Conservation (phyloP, 2,329 filamentous ascomycete genomes). For the Fusarium torulosum region DNA sequence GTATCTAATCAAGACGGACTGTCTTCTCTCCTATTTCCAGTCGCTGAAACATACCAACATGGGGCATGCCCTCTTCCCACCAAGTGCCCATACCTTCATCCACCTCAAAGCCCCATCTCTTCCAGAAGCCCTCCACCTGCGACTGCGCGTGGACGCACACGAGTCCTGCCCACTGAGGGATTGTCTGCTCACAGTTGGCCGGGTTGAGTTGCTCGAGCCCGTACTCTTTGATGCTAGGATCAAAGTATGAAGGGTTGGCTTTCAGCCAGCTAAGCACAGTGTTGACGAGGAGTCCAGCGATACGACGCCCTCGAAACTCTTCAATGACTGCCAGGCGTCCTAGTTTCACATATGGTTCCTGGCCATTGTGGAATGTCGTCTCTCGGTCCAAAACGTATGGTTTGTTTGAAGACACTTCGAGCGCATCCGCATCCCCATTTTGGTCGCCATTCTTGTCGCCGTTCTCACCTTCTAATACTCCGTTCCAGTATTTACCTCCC, state of each 20-base stretch:
- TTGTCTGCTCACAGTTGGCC: slow-evolving; percentile 52
- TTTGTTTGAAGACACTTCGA: slow-evolving; percentile 10
- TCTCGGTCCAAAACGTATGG: slow-evolving; percentile 55
- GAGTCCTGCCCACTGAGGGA: slow-evolving; percentile 78
- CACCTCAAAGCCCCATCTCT: slow-evolving; percentile 76
- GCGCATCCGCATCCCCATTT: slow-evolving; percentile 5
- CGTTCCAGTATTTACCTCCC: slow-evolving; percentile 63
- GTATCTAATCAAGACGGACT: slow-evolving; percentile 44
- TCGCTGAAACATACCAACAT: slow-evolving; percentile 83
- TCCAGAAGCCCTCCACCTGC: slow-evolving; percentile 73
- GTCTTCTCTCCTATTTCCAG: slow-evolving; percentile 53
- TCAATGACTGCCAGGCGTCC: slow-evolving; percentile 79
- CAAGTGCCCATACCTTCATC: slow-evolving; percentile 82
- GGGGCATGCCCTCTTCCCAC: slow-evolving; percentile 86
- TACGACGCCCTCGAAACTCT: slow-evolving; percentile 72
- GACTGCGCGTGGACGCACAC: slow-evolving; percentile 85
- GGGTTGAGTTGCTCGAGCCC: slow-evolving; percentile 60
- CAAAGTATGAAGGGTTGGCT: slow-evolving; percentile 68
- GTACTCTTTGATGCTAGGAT: slow-evolving; percentile 60
- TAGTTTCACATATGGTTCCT: slow-evolving; percentile 85
- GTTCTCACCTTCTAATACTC: slow-evolving; percentile 52
- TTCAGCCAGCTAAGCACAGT: slow-evolving; percentile 76
- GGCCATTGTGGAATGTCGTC: slow-evolving; percentile 68
- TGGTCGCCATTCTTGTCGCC: neutral
- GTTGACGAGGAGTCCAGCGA: slow-evolving; percentile 75